A percentile compares a stretch with the other conserved stretches of the same genome.
phyloP scores from a whole-genome alignment of 768 basidiomycete species.

The Trametes gibbosa region DNA sequence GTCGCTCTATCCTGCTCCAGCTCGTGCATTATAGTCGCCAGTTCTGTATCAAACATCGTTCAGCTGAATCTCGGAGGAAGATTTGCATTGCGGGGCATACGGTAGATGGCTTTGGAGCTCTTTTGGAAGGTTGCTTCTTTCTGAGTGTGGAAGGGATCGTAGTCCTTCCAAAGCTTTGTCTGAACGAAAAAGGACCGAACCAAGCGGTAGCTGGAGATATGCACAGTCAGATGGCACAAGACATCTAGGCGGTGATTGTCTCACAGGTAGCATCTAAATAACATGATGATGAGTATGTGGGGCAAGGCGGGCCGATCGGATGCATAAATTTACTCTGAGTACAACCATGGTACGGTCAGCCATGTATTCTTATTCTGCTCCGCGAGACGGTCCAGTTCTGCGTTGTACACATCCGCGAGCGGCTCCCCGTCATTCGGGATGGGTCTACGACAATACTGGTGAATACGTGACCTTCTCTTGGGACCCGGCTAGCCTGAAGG shows the following conservation, averaged over 20 bases:
- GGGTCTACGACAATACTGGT: conserved; percentile 38
- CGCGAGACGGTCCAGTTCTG: conserved; percentile 54
- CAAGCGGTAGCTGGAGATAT: conserved; percentile 69
- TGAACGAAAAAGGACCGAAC: conserved; percentile 69
- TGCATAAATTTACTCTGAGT: conserved; percentile 67
- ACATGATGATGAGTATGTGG: not conserved
- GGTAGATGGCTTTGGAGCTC: conserved; percentile 72
- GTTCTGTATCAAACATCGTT: conserved; percentile 42
- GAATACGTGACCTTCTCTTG: not conserved
- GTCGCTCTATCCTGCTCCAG: conserved; percentile 50
- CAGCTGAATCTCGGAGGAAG: not conserved
- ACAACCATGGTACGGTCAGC: conserved; percentile 96
- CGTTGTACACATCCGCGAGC: conserved; percentile 73
- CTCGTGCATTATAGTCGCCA: conserved; percentile 70
- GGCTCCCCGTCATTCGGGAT: conserved; percentile 76
- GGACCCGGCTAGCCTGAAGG: not conserved
- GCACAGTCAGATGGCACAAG: not conserved
- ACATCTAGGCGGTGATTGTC: not conserved
- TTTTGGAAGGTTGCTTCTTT: conserved; percentile 82
- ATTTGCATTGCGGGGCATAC: conserved; percentile 40
- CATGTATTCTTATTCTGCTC: conserved; percentile 61
- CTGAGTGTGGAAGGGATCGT: conserved; percentile 80
- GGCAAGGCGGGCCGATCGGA: not conserved
- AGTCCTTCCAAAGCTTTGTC: conserved; percentile 66
- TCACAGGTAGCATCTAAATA: conserved; percentile 19